These are phyloP conservation scores for Podila horticola DNA, from an alignment of 192 early-diverging fungal genomes.

Conservation along the genomic window DNA sequence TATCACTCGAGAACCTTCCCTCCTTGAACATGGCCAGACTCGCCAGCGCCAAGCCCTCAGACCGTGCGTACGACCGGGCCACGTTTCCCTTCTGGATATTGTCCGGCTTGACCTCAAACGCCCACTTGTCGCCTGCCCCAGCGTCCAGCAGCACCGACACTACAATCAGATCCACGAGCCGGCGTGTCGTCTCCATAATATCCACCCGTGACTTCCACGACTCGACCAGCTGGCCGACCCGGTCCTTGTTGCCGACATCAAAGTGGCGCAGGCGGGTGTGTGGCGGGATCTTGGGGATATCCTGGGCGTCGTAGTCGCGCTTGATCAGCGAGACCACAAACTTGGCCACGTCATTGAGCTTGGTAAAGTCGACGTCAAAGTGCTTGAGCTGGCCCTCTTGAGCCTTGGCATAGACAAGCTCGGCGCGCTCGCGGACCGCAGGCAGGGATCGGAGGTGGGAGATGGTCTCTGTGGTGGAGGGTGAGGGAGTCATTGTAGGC, in stretches of 20 bases:
- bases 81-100: slow-evolving; percentile 36
- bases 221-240: slow-evolving; percentile 58
- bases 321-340: slow-evolving; percentile 72
- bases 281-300: slow-evolving; percentile 76
- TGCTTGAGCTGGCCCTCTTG: slow-evolving; percentile 67
- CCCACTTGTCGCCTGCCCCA: slow-evolving; percentile 88
- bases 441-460: slow-evolving; percentile 71
- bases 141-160: slow-evolving; percentile 94
- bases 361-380: slow-evolving; percentile 76
- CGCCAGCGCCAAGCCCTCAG: slow-evolving; percentile 90
- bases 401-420: slow-evolving; percentile 68
- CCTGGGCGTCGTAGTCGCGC: slow-evolving; percentile 69
- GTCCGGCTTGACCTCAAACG: slow-evolving; percentile 64
- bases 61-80: slow-evolving; percentile 65
- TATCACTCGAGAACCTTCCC: slow-evolving; percentile 78
- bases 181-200: slow-evolving; percentile 66
- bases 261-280: slow-evolving; percentile 93
- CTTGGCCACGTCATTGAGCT: slow-evolving; percentile 73
- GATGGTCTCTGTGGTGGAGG: slow-evolving; percentile 46
- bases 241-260: slow-evolving; percentile 62
- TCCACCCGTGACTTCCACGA: slow-evolving; percentile 54
- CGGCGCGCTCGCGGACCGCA: slow-evolving; percentile 80
- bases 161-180: slow-evolving; percentile 86
- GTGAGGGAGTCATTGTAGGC: slow-evolving; percentile 19
- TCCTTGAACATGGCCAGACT: slow-evolving; percentile 84